Evolutionary conservation across 306 rosid genomes (phyloP).

Genomic region (Fragaria vesca): DNA sequence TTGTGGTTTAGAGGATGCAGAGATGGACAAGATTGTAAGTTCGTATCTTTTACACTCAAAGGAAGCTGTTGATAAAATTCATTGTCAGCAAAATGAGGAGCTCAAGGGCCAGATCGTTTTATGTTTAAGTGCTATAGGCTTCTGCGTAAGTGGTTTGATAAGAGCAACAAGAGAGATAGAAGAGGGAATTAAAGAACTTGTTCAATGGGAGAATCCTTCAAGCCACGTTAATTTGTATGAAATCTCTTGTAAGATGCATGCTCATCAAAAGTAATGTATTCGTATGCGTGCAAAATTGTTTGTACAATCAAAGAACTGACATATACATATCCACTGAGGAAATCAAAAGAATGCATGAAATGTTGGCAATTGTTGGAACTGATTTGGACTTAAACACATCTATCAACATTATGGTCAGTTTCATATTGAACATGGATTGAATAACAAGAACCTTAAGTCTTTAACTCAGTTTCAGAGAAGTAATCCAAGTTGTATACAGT

Average conservation of each 20-base stretch:
- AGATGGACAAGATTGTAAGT: constrained; percentile 34
- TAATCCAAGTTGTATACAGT: no score
- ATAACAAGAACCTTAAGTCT: no score
- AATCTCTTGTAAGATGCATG: constrained; percentile 35
- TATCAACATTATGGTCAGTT: no score
- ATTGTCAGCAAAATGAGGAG: constrained; percentile 23
- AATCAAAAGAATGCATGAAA: no score
- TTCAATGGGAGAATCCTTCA: constrained; percentile 58
- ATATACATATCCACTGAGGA: no score
- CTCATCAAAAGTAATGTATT: constrained; percentile 25
- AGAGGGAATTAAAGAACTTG: constrained; percentile 42
- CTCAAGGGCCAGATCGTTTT: constrained; percentile 42
- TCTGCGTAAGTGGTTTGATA: constrained; percentile 29
- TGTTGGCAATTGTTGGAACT: no score
- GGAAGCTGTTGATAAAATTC: constrained; percentile 35
- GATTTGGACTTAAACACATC: no score
- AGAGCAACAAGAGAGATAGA: constrained; percentile 44
- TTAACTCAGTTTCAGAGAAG: no score
- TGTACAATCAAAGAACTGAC: neutral
- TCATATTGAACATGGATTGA: no score
- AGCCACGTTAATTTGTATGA: constrained; percentile 38
- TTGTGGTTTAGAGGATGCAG: constrained; percentile 37
- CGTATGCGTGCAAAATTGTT: neutral
- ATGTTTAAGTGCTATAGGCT: constrained; percentile 35
- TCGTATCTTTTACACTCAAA: constrained; percentile 39